Percentiles rank a stretch among this genome's conserved stretches.
phyloP scores from a whole-genome alignment of 257 asterid species.

The Ilex aquifolium region DNA sequence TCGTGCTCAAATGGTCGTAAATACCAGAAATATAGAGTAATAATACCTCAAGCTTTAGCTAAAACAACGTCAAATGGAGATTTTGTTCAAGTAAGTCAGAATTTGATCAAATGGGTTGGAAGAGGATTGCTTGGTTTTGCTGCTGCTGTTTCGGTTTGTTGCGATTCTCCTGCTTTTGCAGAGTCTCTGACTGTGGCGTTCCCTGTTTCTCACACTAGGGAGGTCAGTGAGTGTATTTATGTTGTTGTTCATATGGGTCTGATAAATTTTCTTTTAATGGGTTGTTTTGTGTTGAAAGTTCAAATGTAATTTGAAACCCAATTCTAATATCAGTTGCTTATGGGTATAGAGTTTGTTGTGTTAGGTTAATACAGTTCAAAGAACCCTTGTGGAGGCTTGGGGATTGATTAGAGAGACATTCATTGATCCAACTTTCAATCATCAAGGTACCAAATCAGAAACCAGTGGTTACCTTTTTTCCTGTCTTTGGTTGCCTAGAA shows the following conservation, averaged over 20 bases:
- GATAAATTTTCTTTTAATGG: background rate
- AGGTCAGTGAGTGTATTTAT: constrained; percentile 36
- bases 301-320: no score
- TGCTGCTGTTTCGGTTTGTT: constrained; percentile 51
- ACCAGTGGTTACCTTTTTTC: background rate
- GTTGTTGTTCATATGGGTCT: background rate
- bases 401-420: constrained; percentile 91
- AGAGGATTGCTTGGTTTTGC: constrained; percentile 65
- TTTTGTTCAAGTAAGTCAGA: constrained; percentile 20
- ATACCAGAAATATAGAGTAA: constrained; percentile 21
- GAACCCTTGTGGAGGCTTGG: constrained; percentile 97
- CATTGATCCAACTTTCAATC: constrained; percentile 95
- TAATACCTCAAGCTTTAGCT: constrained; percentile 16
- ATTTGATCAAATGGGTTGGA: constrained; percentile 42
- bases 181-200: constrained; percentile 85
- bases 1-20: constrained; percentile 16
- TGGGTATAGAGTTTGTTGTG: constrained; percentile 7
- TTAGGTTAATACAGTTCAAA: constrained; percentile 84
- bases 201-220: constrained; percentile 80
- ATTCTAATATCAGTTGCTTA: background rate
- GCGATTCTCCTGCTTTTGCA: constrained; percentile 58
- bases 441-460: constrained; percentile 53
- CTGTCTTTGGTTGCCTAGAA: constrained; percentile 4
- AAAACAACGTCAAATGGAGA: constrained; percentile 15
- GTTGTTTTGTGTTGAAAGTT: no score